Evolutionary conservation across 768 basidiomycete species (phyloP), one percentile per base, ranked within the genome.

Genomic region (Leccinum subtestaceum): DNA sequence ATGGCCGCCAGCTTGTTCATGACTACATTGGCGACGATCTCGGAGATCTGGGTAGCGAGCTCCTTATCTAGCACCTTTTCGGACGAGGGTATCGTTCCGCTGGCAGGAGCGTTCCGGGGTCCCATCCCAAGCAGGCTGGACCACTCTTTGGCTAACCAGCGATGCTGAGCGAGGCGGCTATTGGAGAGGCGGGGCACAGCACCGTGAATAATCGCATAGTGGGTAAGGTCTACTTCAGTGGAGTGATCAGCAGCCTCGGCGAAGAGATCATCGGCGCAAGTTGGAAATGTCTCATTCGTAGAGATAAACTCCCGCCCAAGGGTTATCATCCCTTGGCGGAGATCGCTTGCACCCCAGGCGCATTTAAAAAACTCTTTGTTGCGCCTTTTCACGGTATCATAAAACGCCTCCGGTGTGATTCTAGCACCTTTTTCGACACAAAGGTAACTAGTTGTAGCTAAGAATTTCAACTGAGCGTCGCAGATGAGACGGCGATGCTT

Each of bases 161-260:
- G 31, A 15, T 62, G 51, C 17, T 19, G 38, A 12, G 27, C 21
- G 8, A 62, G 1, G 21, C 4, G 9, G 32, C n/a, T 62, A n/a
- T 9, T 3, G 4, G 55, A 56, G 8, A 62, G 38, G 10, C 32
- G 32, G 0, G 61, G 58, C 0, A 29, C 6, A 0, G 38, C 36
- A 17, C 52, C 52, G 0, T 56, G 46, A 21, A 62, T 23, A 2
- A 52, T 2, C 0, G 43, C 50, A 4, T 59, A 61, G 46, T 61
- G 58, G 2, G 45, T 5, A 6, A 52, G 27, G 4, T 61, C 58
- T 1, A 62, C 51, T n/a, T 52, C 29, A 2, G 58, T 56, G 10
- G 58, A 55, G 43, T 62, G 61, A 27, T 62, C 54, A 0, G 54
- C 54, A 9, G 61, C 54, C n/a, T 61, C 60, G 2, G 60, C 43